Conservation (phyloP, 2,329 filamentous ascomycete species). For the Trichoderma sp. region DNA sequence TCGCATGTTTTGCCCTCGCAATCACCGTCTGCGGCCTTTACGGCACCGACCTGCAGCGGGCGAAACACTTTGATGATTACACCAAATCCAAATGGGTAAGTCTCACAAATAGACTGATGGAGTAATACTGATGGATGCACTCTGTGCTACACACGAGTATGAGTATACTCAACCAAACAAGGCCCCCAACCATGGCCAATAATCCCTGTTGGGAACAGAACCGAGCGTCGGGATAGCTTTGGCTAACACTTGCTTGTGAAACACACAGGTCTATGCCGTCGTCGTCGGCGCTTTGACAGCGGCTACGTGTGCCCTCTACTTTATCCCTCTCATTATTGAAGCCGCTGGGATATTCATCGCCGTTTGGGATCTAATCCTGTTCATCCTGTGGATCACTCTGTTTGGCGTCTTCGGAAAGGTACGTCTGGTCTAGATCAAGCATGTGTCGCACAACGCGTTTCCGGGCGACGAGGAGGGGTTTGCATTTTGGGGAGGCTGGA, state of each 20-base stretch:
- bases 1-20: slow-evolving; percentile 73
- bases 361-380: slow-evolving; percentile 68
- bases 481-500: background rate
- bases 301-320: slow-evolving; percentile 63
- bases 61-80: slow-evolving; percentile 48
- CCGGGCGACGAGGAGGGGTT: background rate
- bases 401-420: slow-evolving; percentile 80
- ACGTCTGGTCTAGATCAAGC: slow-evolving; percentile 22
- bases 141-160: background rate
- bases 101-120: background rate
- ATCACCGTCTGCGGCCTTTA: slow-evolving; percentile 79
- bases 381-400: slow-evolving; percentile 75
- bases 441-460: background rate
- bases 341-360: slow-evolving; percentile 52
- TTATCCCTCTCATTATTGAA: slow-evolving; percentile 59
- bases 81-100: slow-evolving; percentile 68
- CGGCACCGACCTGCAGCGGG: slow-evolving; percentile 62
- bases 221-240: background rate
- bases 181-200: background rate
- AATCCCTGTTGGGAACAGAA: background rate
- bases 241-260: background rate
- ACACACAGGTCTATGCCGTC: slow-evolving; percentile 64
- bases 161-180: background rate
- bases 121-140: background rate
- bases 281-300: slow-evolving; percentile 66